Evolutionary conservation across 1,284 basidiomycete species (phyloP), one percentile per base, ranked within the genome.

Genomic region (Apiotrichum sp.): DNA sequence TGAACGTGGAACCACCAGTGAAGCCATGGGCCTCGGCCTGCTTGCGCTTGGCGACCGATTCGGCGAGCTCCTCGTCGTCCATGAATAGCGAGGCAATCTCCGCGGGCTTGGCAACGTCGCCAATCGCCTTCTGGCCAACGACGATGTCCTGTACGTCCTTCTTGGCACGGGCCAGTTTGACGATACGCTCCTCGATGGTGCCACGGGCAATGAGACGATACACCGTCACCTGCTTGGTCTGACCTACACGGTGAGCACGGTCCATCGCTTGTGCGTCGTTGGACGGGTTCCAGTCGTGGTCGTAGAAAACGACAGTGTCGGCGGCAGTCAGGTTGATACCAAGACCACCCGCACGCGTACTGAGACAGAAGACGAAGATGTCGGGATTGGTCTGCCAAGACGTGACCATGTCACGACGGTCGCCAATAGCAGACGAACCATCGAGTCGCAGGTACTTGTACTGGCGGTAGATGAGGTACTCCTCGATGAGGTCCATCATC

Each of bases 201-300:
- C 93, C 93, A 70, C 86, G 89, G 32, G 72, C 69, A 44, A 99
- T 96, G 53, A 99, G 81, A 41, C 96, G 87, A 76, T 98, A 99
- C 5, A 99, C 95, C 1, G 95, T 98, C 56, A 99, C 96, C 79
- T 99, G 96, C 61, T 93, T 89, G 10, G 93, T 98, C 78, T 99
- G 96, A 39, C 96, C 96, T 11, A 99, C 83, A 70, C 96, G 91
- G 79, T 99, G 96, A 16, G 96, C 96, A 68, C 96, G 89, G 72
- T 98, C 96, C 96, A 99, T 99, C 10, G 96, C 96, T 76, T 99
- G 96, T 41, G 93, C 91, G 74, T 99, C 96, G 72, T 98, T 98
- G 33, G 91, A 95, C 13, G 93, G 96, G 74, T 99, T 99, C 96
- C 96, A 99, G 71, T 99, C 96, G 70, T 96, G 93, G 73, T 99